A percentile compares a stretch with the other conserved stretches of the same genome.
phyloP scores from a whole-genome alignment of 305 asterid species.

The Fraxinus baroniana region DNA sequence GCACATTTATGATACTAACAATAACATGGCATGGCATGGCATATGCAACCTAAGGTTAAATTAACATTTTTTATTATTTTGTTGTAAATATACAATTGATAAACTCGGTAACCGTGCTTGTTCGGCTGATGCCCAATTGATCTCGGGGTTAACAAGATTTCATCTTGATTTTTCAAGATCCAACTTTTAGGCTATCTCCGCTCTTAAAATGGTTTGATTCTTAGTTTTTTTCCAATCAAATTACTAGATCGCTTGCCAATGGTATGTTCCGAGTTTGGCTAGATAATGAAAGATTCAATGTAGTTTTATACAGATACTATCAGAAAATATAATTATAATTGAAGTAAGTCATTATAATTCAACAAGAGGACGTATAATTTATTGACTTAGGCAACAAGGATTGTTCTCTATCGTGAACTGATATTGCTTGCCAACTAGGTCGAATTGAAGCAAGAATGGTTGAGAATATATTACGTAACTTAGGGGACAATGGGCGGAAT shows the following conservation, averaged over 20 bases:
- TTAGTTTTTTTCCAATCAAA: constrained; percentile 7
- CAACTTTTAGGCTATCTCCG: not conserved
- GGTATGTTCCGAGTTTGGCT: not conserved
- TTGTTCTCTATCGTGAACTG: not conserved
- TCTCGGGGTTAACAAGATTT: not conserved
- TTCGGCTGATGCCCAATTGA: not conserved
- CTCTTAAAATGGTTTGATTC: not conserved
- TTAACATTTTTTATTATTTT: no score
- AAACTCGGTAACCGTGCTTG: no score
- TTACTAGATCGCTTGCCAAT: not conserved
- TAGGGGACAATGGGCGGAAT: not conserved
- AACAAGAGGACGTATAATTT: no score
- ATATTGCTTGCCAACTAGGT: not conserved
- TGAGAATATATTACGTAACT: not conserved
- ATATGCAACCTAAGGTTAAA: no score
- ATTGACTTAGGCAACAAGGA: not conserved
- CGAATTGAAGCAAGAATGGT: not conserved
- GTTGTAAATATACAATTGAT: not conserved
- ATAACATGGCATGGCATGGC: not conserved
- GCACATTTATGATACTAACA: not conserved
- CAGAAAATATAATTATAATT: no score
- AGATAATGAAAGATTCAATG: not conserved
- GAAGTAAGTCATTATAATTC: not conserved
- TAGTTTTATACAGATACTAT: no score
- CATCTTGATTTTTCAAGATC: not conserved